Conservation (phyloP, 176 grass and related monocot genomes). For the Aegilops sharonensis region DNA sequence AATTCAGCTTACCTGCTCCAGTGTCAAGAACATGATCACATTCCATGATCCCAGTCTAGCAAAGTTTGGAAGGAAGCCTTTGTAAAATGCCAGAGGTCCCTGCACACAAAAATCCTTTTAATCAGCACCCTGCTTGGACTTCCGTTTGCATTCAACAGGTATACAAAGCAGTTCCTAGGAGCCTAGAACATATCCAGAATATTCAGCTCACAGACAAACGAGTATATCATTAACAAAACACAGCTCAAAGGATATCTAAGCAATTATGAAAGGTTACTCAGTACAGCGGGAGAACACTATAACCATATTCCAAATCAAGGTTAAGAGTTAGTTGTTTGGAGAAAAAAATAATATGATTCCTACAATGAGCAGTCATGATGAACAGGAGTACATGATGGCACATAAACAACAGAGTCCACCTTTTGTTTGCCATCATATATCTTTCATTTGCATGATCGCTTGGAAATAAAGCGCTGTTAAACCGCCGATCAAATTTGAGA, state of each 20-base stretch:
- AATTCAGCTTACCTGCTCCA: constrained; percentile 76
- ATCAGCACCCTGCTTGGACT: background rate
- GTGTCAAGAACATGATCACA: constrained; percentile 98
- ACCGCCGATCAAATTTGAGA: background rate
- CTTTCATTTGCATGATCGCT: background rate
- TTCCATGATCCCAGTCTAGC: constrained; percentile 94
- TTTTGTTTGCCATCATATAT: background rate
- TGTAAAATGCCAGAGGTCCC: constrained; percentile 91
- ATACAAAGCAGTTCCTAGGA: background rate
- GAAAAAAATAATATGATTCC: background rate
- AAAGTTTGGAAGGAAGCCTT: constrained; percentile 92
- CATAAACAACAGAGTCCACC: background rate
- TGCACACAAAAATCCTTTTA: constrained; percentile 30
- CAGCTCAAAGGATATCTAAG: background rate
- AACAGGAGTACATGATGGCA: background rate
- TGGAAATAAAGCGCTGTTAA: background rate
- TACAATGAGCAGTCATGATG: background rate
- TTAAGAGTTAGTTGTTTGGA: background rate
- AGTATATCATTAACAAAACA: background rate
- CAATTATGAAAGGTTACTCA: background rate
- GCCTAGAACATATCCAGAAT: background rate
- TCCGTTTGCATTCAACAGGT: background rate
- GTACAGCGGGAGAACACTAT: background rate
- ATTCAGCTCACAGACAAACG: background rate
- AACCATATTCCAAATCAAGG: background rate